Conservation (phyloP, 1,284 basidiomycete species). For the Stereum hirsutum region DNA sequence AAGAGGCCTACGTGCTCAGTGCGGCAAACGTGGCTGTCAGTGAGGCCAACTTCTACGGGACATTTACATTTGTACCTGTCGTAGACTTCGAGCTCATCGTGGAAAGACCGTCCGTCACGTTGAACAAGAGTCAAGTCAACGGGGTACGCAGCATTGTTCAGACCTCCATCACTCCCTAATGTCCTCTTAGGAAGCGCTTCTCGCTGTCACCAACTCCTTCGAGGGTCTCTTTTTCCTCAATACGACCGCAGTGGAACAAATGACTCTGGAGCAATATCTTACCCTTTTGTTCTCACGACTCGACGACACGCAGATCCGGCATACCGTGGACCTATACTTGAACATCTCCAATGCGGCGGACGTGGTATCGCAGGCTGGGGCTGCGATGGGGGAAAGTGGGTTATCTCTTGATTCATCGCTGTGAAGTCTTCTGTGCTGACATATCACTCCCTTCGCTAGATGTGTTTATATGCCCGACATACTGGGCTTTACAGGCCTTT, state of each 20-base stretch:
- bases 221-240: conserved; percentile 28
- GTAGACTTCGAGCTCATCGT: conserved; percentile 36
- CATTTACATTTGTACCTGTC: conserved; percentile 31
- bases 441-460: conserved; percentile 13
- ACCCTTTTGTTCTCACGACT: conserved; percentile 29
- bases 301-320: conserved; percentile 13
- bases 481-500: conserved; percentile 23
- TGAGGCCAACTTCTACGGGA: conserved; percentile 27
- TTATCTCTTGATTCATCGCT: no score
- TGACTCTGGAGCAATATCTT: conserved; percentile 22
- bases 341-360: background rate
- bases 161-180: no score
- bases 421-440: background rate
- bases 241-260: conserved; percentile 12
- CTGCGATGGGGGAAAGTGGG: conserved; percentile 34
- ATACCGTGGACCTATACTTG: conserved; percentile 20
- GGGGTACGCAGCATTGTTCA: conserved; percentile 27
- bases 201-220: background rate
- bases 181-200: background rate
- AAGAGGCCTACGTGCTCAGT: conserved; percentile 21
- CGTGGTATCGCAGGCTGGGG: conserved; percentile 19
- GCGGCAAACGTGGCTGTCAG: conserved; percentile 25
- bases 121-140: conserved; percentile 26
- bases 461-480: conserved; percentile 28
- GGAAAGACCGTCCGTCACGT: conserved; percentile 28